phyloP scores from a whole-genome alignment of 2,329 filamentous ascomycete genomes.

The Alternaria gaisen region DNA sequence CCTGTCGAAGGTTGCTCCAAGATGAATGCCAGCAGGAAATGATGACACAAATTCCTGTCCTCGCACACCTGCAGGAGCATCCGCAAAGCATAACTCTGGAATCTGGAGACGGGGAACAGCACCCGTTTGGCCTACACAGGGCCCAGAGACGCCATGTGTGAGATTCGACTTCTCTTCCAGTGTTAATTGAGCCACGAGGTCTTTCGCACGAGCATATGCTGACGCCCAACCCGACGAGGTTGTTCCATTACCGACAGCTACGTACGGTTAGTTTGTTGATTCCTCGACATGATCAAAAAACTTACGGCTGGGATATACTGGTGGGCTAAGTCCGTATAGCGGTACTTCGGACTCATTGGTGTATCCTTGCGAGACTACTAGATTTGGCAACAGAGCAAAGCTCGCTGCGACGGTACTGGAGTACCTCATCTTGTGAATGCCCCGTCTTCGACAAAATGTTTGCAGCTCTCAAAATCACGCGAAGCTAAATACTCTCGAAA shows the following conservation, averaged over 20 bases:
- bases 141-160: slow-evolving; percentile 45
- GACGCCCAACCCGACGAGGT: slow-evolving; percentile 35
- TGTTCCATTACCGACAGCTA: slow-evolving; percentile 37
- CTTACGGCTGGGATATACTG: slow-evolving; percentile 44
- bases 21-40: slow-evolving; percentile 42
- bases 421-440: slow-evolving; percentile 17
- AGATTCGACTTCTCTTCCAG: slow-evolving; percentile 55
- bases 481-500: not conserved
- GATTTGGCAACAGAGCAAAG: slow-evolving; percentile 20
- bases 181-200: slow-evolving; percentile 52
- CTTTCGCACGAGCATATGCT: slow-evolving; percentile 49
- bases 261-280: slow-evolving; percentile 6
- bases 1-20: slow-evolving; percentile 77
- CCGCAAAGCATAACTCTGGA: slow-evolving; percentile 51
- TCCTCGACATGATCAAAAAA: not conserved
- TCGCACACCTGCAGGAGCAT: slow-evolving; percentile 48
- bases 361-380: slow-evolving; percentile 27
- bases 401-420: slow-evolving; percentile 4
- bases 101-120: slow-evolving; percentile 49
- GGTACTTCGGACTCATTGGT: slow-evolving; percentile 42
- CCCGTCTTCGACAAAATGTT: not conserved
- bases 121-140: slow-evolving; percentile 49
- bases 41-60: slow-evolving; percentile 44
- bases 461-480: not conserved
- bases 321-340: slow-evolving; percentile 40